phyloP scores from a whole-genome alignment of 2,329 filamentous ascomycete genomes.

The Claviceps spartinae region DNA sequence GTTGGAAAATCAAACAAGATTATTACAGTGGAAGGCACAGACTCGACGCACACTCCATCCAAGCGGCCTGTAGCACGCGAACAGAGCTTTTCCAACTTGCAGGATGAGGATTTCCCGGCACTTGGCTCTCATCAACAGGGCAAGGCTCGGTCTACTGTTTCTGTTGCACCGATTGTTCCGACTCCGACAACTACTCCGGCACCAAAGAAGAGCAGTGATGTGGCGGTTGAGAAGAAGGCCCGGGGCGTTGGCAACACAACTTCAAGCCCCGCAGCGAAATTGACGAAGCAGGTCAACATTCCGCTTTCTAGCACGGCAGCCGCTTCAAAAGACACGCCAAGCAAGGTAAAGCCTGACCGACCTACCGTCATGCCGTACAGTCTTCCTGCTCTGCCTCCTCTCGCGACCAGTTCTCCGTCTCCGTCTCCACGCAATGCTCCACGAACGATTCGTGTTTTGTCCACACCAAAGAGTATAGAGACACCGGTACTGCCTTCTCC shows the following conservation, averaged over 20 bases:
- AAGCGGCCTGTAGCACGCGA: slow-evolving; percentile 18
- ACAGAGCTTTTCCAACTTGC: slow-evolving; percentile 21
- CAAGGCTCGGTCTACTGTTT: slow-evolving; percentile 18
- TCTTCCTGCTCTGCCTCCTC: slow-evolving; percentile 37
- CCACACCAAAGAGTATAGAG: slow-evolving; percentile 46
- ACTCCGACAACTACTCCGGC: slow-evolving; percentile 21
- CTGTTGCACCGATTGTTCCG: slow-evolving; percentile 21
- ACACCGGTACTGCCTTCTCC: slow-evolving; percentile 27
- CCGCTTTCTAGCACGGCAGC: not conserved
- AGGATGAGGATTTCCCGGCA: slow-evolving; percentile 51
- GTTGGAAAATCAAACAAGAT: slow-evolving; percentile 32
- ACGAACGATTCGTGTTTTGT: slow-evolving; percentile 50
- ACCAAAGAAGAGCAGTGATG: slow-evolving; percentile 19
- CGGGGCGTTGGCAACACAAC: not conserved
- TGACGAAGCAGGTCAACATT: not conserved
- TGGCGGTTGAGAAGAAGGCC: slow-evolving; percentile 14
- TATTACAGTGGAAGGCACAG: slow-evolving; percentile 29
- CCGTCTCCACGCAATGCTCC: slow-evolving; percentile 38
- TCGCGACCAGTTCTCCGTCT: slow-evolving; percentile 30
- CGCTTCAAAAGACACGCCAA: slow-evolving; percentile 1
- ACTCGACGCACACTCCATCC: slow-evolving; percentile 32
- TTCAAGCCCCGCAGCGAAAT: not conserved
- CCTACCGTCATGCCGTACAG: slow-evolving; percentile 20
- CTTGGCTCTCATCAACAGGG: slow-evolving; percentile 32
- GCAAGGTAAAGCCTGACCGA: not conserved